Conservation (phyloP, 331 rosid species). For the Malus hybrid region DNA sequence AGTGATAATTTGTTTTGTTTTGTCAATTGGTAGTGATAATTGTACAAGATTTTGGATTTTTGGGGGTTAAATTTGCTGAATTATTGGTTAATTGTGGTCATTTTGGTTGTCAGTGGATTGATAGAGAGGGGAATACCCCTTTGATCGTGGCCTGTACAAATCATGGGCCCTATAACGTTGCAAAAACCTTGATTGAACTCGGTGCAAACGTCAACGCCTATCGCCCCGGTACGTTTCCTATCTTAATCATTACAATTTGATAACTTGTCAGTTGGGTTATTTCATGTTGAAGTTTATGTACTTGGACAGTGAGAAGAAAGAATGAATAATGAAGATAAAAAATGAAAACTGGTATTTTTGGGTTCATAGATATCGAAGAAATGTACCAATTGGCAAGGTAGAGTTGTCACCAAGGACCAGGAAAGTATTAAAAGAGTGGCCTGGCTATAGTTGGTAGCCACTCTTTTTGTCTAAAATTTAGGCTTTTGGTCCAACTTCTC, state of each 20-base stretch:
- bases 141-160: constrained; percentile 84
- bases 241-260: not conserved
- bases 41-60: not conserved
- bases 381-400: not conserved
- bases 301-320: not conserved
- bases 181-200: constrained; percentile 72
- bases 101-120: constrained; percentile 56
- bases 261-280: not conserved
- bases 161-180: constrained; percentile 52
- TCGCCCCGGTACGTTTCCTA: constrained; percentile 61
- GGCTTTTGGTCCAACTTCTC: not conserved
- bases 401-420: not conserved
- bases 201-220: constrained; percentile 88
- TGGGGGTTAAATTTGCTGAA: not conserved
- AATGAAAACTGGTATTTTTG: not conserved
- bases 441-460: not conserved
- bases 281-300: not conserved
- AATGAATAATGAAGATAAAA: not conserved
- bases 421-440: not conserved
- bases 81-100: not conserved
- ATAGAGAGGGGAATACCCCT: constrained; percentile 73
- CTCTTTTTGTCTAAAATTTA: not conserved
- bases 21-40: constrained; percentile 10
- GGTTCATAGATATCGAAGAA: not conserved
- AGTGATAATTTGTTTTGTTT: constrained; percentile 2